Conservation (phyloP, 495 filamentous ascomycete genomes). For the Talaromyces liani region DNA sequence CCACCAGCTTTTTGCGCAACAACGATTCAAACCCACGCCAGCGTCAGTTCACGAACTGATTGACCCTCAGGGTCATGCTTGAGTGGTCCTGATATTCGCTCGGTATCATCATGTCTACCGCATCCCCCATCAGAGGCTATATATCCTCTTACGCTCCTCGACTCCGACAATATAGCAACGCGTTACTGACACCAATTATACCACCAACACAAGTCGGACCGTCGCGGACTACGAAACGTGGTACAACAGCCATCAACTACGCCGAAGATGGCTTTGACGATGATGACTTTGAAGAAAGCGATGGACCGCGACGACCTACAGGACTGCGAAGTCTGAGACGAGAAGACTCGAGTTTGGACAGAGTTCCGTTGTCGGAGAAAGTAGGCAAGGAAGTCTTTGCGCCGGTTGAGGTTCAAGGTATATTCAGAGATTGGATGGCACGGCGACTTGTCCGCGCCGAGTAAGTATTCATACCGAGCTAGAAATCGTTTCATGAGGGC, state of each 20-base stretch:
- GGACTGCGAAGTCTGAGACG: slow-evolving; percentile 75
- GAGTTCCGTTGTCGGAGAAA: slow-evolving; percentile 58
- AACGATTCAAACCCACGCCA: neutral
- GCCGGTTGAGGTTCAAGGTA: slow-evolving; percentile 79
- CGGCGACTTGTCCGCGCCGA: slow-evolving; percentile 54
- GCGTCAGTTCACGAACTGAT: slow-evolving; percentile 9
- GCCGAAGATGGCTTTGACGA: slow-evolving; percentile 94
- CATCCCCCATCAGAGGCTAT: slow-evolving; percentile 58
- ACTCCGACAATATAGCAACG: slow-evolving; percentile 84
- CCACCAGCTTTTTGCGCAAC: neutral
- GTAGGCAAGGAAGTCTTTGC: slow-evolving; percentile 74
- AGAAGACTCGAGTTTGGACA: slow-evolving; percentile 61
- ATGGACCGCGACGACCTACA: slow-evolving; percentile 69
- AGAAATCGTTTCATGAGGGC: neutral
- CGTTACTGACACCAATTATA: slow-evolving; percentile 82
- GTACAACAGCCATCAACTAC: slow-evolving; percentile 93
- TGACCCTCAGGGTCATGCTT: slow-evolving; percentile 30
- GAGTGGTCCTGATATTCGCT: slow-evolving; percentile 31
- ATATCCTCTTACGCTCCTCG: slow-evolving; percentile 88
- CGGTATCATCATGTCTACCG: slow-evolving; percentile 48
- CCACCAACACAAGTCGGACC: slow-evolving; percentile 57
- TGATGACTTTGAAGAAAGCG: slow-evolving; percentile 86
- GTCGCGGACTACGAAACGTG: slow-evolving; percentile 88
- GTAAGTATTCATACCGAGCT: slow-evolving; percentile 21
- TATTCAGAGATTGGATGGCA: slow-evolving; percentile 93